A percentile compares a stretch with the other conserved stretches of the same genome.
phyloP scores from a whole-genome alignment of 768 basidiomycete species.

The Leccinum uliginosum region DNA sequence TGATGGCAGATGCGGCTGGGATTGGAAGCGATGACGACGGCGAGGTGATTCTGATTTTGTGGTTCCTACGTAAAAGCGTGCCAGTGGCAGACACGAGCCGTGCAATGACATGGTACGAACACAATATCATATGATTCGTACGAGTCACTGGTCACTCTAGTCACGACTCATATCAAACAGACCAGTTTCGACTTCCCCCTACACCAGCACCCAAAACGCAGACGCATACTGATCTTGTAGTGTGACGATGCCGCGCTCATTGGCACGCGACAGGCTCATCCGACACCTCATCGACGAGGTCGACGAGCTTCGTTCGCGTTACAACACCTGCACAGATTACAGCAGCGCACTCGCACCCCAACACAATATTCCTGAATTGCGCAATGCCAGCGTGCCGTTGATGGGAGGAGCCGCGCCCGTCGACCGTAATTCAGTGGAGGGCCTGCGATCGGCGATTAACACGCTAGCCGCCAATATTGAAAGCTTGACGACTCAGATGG shows the following conservation, averaged over 20 bases:
- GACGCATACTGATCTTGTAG: neutral
- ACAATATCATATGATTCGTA: too few species aligned
- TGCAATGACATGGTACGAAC: neutral
- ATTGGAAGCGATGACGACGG: neutral
- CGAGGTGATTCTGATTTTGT: too few species aligned
- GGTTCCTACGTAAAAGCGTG: neutral
- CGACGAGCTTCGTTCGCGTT: neutral
- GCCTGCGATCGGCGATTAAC: neutral
- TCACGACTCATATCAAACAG: too few species aligned
- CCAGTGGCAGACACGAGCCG: neutral
- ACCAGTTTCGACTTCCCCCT: too few species aligned
- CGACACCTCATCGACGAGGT: neutral
- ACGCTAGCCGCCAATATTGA: neutral
- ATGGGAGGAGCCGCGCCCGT: neutral
- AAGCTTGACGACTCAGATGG: neutral
- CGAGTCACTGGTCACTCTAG: too few species aligned
- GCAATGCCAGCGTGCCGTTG: neutral
- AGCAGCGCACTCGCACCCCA: neutral
- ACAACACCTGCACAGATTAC: neutral
- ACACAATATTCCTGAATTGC: neutral
- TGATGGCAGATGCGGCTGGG: neutral
- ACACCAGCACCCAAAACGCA: too few species aligned
- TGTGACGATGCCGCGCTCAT: neutral
- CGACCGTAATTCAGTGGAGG: neutral
- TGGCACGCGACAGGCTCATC: neutral